Evolutionary conservation across 2,329 filamentous ascomycete genomes (phyloP), one percentile per base, ranked within the genome.

Genomic region (Sclerotinia minor): DNA sequence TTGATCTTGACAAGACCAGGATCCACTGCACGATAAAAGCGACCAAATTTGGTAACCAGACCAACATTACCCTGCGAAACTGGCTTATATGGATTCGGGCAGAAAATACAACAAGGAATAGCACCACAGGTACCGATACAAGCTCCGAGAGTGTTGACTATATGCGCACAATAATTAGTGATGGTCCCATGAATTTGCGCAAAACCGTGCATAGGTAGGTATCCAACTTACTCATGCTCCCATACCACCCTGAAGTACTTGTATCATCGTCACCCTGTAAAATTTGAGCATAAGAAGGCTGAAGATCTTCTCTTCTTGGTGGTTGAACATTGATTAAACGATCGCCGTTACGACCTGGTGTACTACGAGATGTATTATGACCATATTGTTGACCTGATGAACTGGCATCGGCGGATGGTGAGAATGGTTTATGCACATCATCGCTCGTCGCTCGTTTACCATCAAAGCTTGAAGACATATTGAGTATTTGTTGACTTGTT

Each of bases 1-100:
- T 99, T 99, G 84, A 99, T 89, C 83, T 96, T 96, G 80, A 98
- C 92, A 44, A 99, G 89, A 78, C 95, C 95, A 2, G 95, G 95
- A 79, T 99, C 95, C 73, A 98, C 94, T 15, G 95, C 93, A 79
- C 94, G 91, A 80, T 96, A 92, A 82, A 99, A 98, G 72, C 89
- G 85, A 76, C 95, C 95, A 73, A 99, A 99, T 80, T 94, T 96
- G 77, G 94, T 97, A 78, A 99, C 90, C 55, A 99, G 85, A 70
- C 95, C 95, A 60, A 99, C 95, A 74, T 97, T 94, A 75, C 95
- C 95, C 82, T 98, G 95, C 67, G 86, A 83, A 69, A 99, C 94
- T 59, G 88, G 89, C 83, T 96, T 96, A 85, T 94, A 98, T 3
- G 94, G 95, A 81, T 99, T 99, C 61, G 95, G 95, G 82, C 91